Percentiles rank a stretch among this genome's conserved stretches.
phyloP scores from a whole-genome alignment of 768 basidiomycete genomes.

The Boletus eberwhitei region DNA sequence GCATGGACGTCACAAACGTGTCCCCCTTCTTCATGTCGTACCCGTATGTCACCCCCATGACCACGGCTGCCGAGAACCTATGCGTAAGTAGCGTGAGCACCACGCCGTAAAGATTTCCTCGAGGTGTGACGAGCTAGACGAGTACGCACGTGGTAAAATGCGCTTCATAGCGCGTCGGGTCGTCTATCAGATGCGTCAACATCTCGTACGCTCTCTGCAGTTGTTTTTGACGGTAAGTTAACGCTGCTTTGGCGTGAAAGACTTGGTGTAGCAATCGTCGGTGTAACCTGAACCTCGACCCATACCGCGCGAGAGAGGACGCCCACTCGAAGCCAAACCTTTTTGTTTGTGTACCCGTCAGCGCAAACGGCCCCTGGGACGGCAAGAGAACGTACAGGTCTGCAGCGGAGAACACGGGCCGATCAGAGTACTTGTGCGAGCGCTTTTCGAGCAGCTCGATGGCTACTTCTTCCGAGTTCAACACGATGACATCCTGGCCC shows the following conservation, averaged over 20 bases:
- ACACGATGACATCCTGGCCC: slow-evolving; percentile 45
- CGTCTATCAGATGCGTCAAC: slow-evolving; percentile 1
- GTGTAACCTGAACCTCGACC: slow-evolving; percentile 21
- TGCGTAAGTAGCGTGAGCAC: background rate
- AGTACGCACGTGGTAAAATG: slow-evolving; percentile 13
- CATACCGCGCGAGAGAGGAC: slow-evolving; percentile 16
- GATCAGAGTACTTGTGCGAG: slow-evolving; percentile 46
- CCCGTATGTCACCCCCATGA: slow-evolving; percentile 19
- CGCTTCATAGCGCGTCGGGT: slow-evolving; percentile 2
- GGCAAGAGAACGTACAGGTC: slow-evolving; percentile 4
- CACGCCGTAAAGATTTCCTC: background rate
- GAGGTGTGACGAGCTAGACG: background rate
- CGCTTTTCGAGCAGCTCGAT: slow-evolving; percentile 51
- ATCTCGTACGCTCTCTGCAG: slow-evolving; percentile 11
- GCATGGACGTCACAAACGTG: slow-evolving; percentile 6
- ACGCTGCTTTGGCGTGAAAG: slow-evolving; percentile 11
- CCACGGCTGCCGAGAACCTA: slow-evolving; percentile 1
- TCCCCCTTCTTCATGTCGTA: slow-evolving; percentile 7
- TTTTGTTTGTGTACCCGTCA: background rate
- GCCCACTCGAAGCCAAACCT: slow-evolving; percentile 24
- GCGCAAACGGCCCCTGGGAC: background rate
- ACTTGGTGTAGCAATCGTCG: slow-evolving; percentile 19
- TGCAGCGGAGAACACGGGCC: background rate
- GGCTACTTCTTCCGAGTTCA: slow-evolving; percentile 46
- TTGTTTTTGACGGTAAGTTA: slow-evolving; percentile 16